Conservation (phyloP, 805 yeast species). For the Yarrowia keelungensis region DNA sequence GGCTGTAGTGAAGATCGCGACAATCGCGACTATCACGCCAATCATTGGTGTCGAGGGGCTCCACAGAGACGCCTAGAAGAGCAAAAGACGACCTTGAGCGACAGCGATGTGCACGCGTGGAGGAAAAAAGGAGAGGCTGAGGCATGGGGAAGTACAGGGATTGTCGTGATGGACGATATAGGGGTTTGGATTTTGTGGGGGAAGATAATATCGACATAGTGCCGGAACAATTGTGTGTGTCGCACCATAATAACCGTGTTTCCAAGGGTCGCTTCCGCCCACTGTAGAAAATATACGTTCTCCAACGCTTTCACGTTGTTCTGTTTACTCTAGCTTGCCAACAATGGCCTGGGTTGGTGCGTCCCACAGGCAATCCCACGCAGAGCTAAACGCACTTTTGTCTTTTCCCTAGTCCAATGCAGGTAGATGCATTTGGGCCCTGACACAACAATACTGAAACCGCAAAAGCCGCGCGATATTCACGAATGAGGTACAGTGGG, state of each 20-base stretch:
- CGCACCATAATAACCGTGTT: too few relatives aligned
- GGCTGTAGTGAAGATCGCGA: slow-evolving; percentile 10
- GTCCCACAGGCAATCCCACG: too few relatives aligned
- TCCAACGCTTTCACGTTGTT: slow-evolving; percentile 29
- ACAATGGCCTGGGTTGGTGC: not conserved
- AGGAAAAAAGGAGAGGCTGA: slow-evolving; percentile 5
- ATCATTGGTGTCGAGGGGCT: slow-evolving; percentile 22
- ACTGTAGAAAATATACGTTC: not conserved
- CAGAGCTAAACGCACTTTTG: not conserved
- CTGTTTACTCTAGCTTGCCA: not conserved
- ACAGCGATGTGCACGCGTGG: slow-evolving; percentile 2
- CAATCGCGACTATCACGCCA: slow-evolving; percentile 20
- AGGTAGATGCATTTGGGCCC: slow-evolving; percentile 28
- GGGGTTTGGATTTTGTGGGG: not conserved
- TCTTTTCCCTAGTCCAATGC: not conserved
- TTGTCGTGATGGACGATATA: not conserved
- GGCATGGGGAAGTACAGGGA: slow-evolving; percentile 3
- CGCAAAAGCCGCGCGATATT: not conserved
- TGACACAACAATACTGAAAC: slow-evolving; percentile 7
- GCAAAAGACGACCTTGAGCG: slow-evolving; percentile 3
- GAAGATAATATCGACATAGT: too few relatives aligned
- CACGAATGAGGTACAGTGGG: not conserved
- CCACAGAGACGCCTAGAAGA: not conserved
- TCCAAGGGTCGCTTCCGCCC: too few relatives aligned
- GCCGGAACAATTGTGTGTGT: too few relatives aligned